Conservation (phyloP, 2,329 filamentous ascomycete species). For the Biscogniauxia marginata region DNA sequence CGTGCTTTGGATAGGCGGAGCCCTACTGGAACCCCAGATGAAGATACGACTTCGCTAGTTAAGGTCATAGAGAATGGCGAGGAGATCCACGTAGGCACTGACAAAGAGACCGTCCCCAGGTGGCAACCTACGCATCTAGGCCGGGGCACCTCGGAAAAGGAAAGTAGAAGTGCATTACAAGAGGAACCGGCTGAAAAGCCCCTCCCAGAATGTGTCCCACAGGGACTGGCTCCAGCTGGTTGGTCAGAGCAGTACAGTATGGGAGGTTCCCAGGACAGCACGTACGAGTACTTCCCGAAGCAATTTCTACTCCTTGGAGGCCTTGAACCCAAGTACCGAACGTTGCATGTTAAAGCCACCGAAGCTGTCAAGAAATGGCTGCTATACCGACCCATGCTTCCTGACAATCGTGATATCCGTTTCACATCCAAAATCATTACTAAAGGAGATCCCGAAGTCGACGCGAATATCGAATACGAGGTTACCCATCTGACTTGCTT, state of each 20-base stretch:
- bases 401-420: constrained; percentile 66
- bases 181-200: neutral
- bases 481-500: constrained; percentile 66
- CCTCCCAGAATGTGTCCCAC: constrained; percentile 51
- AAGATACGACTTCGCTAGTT: neutral
- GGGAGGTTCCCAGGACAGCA: constrained; percentile 67
- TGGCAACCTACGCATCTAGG: neutral
- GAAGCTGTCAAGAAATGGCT: constrained; percentile 70
- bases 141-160: neutral
- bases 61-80: neutral
- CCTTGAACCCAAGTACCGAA: constrained; percentile 66
- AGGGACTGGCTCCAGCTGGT: constrained; percentile 54
- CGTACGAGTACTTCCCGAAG: constrained; percentile 70
- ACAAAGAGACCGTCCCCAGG: neutral
- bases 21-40: neutral
- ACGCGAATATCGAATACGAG: constrained; percentile 54
- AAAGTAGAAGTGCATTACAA: neutral
- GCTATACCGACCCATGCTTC: constrained; percentile 74
- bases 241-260: constrained; percentile 53
- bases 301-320: constrained; percentile 77
- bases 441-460: constrained; percentile 39
- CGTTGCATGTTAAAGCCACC: constrained; percentile 68
- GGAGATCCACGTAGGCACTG: neutral
- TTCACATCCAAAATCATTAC: constrained; percentile 65
- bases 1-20: neutral